Evolutionary conservation across 2,329 filamentous ascomycete genomes (phyloP).

Genomic region (Acephala macrosclerotiorum): DNA sequence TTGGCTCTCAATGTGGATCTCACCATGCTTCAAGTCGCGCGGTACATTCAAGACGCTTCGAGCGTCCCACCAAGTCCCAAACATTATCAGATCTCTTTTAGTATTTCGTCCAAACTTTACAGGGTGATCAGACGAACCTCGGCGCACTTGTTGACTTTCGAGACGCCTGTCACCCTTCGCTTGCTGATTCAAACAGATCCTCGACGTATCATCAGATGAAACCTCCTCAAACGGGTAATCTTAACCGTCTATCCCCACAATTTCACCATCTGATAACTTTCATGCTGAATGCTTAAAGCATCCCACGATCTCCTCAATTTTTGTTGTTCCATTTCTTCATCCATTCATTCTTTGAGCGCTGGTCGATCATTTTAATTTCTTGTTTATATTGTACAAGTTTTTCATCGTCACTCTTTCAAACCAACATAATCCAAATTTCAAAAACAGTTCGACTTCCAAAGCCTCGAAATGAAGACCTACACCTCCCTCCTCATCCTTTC

Average conservation of each 20-base stretch:
- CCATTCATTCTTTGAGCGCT: conserved; percentile 25
- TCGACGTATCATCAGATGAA: conserved; percentile 19
- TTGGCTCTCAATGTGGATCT: background rate
- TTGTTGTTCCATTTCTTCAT: conserved; percentile 2
- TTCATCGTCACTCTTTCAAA: background rate
- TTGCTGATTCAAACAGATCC: conserved; percentile 9
- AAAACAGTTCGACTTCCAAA: conserved; percentile 8
- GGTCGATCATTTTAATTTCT: conserved; percentile 25
- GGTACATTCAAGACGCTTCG: background rate
- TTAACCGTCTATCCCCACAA: conserved; percentile 13
- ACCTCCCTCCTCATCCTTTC: conserved; percentile 23
- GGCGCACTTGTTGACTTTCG: conserved; percentile 5
- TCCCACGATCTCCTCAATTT: background rate
- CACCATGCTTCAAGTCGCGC: background rate
- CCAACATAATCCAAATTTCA: conserved; percentile 1
- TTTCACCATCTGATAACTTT: conserved; percentile 7
- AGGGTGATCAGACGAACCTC: conserved; percentile 31
- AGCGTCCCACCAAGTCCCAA: background rate
- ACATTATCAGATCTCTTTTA: background rate
- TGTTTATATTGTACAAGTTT: conserved; percentile 1
- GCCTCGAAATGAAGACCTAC: conserved; percentile 24
- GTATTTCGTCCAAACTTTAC: background rate
- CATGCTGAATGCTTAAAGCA: conserved; percentile 27
- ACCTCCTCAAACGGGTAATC: conserved; percentile 12
- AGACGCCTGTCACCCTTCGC: conserved; percentile 16